phyloP scores from a whole-genome alignment of 345 rosid species.

The Brassica cretica region DNA sequence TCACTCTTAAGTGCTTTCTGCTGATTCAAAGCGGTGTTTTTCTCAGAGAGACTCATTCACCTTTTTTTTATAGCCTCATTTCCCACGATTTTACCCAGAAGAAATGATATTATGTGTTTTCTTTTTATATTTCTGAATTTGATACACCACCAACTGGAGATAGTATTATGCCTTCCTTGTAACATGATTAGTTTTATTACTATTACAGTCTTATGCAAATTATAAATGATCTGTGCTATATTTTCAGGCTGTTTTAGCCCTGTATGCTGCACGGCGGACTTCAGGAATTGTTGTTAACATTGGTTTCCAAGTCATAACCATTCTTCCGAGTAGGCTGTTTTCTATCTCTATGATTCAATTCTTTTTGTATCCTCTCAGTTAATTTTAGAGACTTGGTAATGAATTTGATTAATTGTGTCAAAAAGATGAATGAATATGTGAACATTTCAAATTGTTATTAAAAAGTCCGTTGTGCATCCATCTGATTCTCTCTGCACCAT shows the following conservation, averaged over 20 bases:
- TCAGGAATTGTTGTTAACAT: conserved; percentile 90
- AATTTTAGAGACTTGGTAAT: conserved; percentile 1
- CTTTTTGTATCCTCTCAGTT: background rate
- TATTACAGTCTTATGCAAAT: background rate
- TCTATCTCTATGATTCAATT: background rate
- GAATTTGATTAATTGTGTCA: conserved; percentile 14
- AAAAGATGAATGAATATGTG: conserved; percentile 7
- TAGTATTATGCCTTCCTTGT: background rate
- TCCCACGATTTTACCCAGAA: background rate
- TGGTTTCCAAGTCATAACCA: conserved; percentile 84
- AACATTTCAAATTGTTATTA: background rate
- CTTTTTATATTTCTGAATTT: background rate
- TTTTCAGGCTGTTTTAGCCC: conserved; percentile 80
- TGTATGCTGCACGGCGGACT: conserved; percentile 68
- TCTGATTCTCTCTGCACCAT: conserved; percentile 7
- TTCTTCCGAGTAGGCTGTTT: conserved; percentile 76
- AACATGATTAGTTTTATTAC: conserved; percentile 3
- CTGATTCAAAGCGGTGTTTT: background rate
- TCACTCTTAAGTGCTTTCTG: conserved; percentile 14
- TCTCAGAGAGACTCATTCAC: background rate
- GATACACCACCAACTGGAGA: background rate
- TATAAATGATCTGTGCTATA: background rate
- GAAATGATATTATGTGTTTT: background rate
- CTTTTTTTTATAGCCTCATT: background rate
- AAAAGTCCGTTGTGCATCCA: background rate